A percentile compares a stretch with the other conserved stretches of the same genome.
Evolutionary conservation across 2,329 filamentous ascomycete species (phyloP).

Genomic region (Domatiomyces catenatus): DNA sequence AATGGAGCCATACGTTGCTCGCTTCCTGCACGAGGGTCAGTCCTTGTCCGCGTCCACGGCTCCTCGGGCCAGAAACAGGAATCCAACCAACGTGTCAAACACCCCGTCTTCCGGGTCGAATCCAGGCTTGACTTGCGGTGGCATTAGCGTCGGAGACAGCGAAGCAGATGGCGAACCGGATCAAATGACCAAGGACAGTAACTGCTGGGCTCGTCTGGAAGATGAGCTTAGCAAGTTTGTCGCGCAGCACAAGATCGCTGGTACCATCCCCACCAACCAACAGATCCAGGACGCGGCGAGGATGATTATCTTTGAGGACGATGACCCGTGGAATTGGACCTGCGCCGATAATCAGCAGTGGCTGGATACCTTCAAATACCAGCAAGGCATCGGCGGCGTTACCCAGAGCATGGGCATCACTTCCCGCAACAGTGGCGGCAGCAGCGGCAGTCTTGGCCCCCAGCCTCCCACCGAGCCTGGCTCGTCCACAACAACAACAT

Average conservation of each 20-base stretch:
- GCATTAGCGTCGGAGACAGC: constrained; percentile 3
- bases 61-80: background rate
- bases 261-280: constrained; percentile 23
- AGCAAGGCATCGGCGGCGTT: constrained; percentile 23
- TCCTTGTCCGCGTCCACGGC: background rate
- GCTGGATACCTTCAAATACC: constrained; percentile 30
- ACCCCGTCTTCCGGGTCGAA: constrained; percentile 9
- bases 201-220: constrained; percentile 29
- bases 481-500: constrained; percentile 21
- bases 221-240: constrained; percentile 27
- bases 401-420: constrained; percentile 8
- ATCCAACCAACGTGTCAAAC: background rate
- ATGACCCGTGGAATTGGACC: constrained; percentile 26
- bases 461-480: constrained; percentile 9
- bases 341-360: constrained; percentile 33
- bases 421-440: background rate
- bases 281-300: constrained; percentile 21
- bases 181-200: constrained; percentile 18
- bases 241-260: constrained; percentile 21
- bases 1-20: constrained; percentile 18
- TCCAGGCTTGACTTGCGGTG: constrained; percentile 10
- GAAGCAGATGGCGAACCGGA: constrained; percentile 8
- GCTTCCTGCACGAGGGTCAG: constrained; percentile 3
- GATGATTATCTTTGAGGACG: constrained; percentile 19
- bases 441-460: background rate